Evolutionary conservation across 164 flowering plant genomes (phyloP).

Genomic region (Amborella trichopoda): DNA sequence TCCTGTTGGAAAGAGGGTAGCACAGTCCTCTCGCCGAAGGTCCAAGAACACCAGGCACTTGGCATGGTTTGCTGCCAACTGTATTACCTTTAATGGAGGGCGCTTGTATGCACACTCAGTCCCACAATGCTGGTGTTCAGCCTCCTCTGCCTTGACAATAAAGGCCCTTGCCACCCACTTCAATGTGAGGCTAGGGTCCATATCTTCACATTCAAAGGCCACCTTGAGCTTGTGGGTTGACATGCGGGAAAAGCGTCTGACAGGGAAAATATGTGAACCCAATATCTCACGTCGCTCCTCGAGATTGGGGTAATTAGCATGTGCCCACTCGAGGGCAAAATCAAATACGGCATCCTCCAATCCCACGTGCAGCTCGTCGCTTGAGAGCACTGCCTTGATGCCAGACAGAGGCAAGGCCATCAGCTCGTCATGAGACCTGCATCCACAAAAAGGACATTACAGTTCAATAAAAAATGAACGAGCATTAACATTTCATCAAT

Average conservation of each 20-base stretch:
- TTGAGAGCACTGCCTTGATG: conserved; percentile 68
- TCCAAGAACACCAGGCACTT: conserved; percentile 89
- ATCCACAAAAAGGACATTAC: too few relatives aligned
- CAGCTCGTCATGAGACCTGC: conserved; percentile 79
- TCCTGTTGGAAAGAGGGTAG: conserved; percentile 62
- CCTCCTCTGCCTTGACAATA: conserved; percentile 89
- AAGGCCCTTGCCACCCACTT: conserved; percentile 84
- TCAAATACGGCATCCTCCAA: conserved; percentile 95
- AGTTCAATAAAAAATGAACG: too few relatives aligned
- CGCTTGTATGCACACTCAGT: conserved; percentile 91
- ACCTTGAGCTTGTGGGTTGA: conserved; percentile 74
- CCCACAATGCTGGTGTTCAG: conserved; percentile 43
- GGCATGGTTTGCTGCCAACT: conserved; percentile 72
- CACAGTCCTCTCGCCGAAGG: conserved; percentile 74
- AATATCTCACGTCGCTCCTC: conserved; percentile 80
- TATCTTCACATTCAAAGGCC: conserved; percentile 67
- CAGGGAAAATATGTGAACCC: conserved; percentile 45
- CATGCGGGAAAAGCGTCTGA: conserved; percentile 85
- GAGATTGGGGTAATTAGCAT: conserved; percentile 44
- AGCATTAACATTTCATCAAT: too few relatives aligned
- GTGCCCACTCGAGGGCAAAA: conserved; percentile 79
- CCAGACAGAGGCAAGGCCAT: conserved; percentile 76
- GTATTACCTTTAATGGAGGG: conserved; percentile 89
- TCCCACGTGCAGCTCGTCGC: conserved; percentile 88
- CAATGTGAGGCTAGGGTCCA: conserved; percentile 66